These are phyloP conservation scores for Kluyveromyces lactis DNA, from an alignment of 805 yeast genomes.

Conservation along the genomic window DNA sequence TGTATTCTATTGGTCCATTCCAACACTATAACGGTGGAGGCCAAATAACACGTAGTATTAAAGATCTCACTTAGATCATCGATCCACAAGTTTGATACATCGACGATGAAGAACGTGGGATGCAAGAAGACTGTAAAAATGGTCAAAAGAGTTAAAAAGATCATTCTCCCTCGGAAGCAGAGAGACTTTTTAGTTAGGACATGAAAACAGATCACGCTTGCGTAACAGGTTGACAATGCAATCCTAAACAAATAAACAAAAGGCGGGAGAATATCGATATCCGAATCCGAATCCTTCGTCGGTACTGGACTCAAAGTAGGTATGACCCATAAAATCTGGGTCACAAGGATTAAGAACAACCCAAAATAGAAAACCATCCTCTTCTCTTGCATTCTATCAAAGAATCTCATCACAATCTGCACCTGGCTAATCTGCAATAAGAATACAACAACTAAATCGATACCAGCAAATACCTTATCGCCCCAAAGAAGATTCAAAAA, in stretches of 20 bases:
- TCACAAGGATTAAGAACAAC: slow-evolving; percentile 38
- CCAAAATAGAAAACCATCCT: slow-evolving; percentile 56
- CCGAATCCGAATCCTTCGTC: slow-evolving; percentile 15
- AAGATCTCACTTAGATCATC: slow-evolving; percentile 65
- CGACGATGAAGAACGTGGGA: slow-evolving; percentile 66
- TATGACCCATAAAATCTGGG: slow-evolving; percentile 66
- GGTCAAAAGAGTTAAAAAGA: slow-evolving; percentile 50
- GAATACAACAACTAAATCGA: slow-evolving; percentile 51
- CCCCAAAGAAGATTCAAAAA: slow-evolving; percentile 33
- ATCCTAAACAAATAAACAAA: slow-evolving; percentile 68
- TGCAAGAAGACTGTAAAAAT: slow-evolving; percentile 49
- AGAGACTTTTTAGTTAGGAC: slow-evolving; percentile 43
- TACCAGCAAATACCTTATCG: slow-evolving; percentile 39
- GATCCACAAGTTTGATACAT: slow-evolving; percentile 69
- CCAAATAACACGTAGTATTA: slow-evolving; percentile 61
- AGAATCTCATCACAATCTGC: slow-evolving; percentile 59
- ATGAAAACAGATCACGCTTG: slow-evolving; percentile 52
- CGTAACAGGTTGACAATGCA: slow-evolving; percentile 60
- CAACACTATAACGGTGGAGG: slow-evolving; percentile 72
- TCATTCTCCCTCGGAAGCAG: slow-evolving; percentile 40
- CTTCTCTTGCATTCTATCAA: slow-evolving; percentile 60
- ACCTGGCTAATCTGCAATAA: slow-evolving; percentile 61
- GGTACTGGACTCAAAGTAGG: slow-evolving; percentile 39
- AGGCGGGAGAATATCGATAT: slow-evolving; percentile 56
- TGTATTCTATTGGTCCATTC: slow-evolving; percentile 73